phyloP scores from a whole-genome alignment of 768 basidiomycete genomes.

The Pholiota conissans region DNA sequence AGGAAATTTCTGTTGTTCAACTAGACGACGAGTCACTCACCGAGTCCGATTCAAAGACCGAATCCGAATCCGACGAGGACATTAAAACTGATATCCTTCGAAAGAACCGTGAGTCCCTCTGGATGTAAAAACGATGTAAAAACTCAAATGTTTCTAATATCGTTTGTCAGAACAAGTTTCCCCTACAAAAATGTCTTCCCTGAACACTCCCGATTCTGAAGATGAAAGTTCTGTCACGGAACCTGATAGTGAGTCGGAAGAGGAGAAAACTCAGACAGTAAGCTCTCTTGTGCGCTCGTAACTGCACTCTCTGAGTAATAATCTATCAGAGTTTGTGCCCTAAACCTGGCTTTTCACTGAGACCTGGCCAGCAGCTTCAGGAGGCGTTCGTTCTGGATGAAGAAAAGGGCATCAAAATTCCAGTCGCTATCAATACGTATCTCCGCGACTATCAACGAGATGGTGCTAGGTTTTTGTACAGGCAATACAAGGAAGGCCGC shows the following conservation, averaged over 20 bases:
- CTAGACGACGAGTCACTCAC: slow-evolving; percentile 10
- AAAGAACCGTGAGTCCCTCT: too few relatives aligned
- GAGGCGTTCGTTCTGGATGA: slow-evolving; percentile 54
- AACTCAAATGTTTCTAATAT: too few relatives aligned
- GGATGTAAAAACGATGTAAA: too few relatives aligned
- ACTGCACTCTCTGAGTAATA: not conserved
- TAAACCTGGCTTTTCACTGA: slow-evolving; percentile 56
- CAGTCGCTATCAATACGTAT: slow-evolving; percentile 76
- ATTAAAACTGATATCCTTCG: too few relatives aligned
- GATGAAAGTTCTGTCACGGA: slow-evolving; percentile 19
- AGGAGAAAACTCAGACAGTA: slow-evolving; percentile 24
- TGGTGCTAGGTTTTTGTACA: slow-evolving; percentile 81
- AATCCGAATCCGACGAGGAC: not conserved
- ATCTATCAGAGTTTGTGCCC: slow-evolving; percentile 36
- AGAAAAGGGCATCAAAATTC: slow-evolving; percentile 49
- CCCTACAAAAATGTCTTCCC: too few relatives aligned
- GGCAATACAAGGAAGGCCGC: slow-evolving; percentile 59
- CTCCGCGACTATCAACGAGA: slow-evolving; percentile 91
- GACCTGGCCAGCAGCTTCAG: slow-evolving; percentile 37
- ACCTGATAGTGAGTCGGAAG: slow-evolving; percentile 30
- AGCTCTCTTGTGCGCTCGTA: not conserved
- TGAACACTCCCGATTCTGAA: too few relatives aligned
- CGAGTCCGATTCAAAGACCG: slow-evolving; percentile 21
- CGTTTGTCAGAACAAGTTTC: too few relatives aligned
- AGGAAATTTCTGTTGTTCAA: too few relatives aligned